Evolutionary conservation across 2,329 filamentous ascomycete genomes (phyloP), one percentile per base, ranked within the genome.

Genomic region (Phaeomoniella chlamydospora): DNA sequence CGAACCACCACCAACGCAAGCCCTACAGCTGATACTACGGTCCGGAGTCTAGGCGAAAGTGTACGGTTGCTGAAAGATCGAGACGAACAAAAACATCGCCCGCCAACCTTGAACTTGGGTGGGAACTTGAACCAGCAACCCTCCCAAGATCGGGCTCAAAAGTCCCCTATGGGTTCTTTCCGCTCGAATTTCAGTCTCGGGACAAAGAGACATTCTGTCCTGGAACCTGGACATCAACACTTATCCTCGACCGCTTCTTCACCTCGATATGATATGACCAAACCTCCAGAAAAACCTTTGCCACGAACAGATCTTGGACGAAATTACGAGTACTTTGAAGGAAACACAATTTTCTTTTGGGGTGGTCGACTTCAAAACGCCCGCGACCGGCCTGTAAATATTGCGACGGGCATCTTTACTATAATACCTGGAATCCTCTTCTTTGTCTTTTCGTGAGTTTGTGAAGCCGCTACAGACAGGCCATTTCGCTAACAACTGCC

Each of bases 311-410:
- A 65, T 22, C 51, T 72, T 37, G 77, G 82, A 35, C 78, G 71
- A 45, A 94, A 94, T 48, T 81, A 88, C 57, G 75, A 96, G 54
- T 94, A 94, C 55, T 96, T 94, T 50, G 74, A 83, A 31, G 90
- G 90, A 32, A 98, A 96, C 52, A 94, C 85, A 0, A 66, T 86
- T 15, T 98, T 98, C 53, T 94, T 77, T 55, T 68, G 83, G 40
- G 80, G 83, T 19, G 90, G 90, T 5, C 73, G 90, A 40, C 67
- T 90, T 41, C 84, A 94, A 52, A 94, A 96, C 56, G 80, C 90
- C 22, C 74, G 76, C 46, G 81, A 92, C 47, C 74, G 79, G 43
- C 90, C 90, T 2, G 77, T 98, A 52, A 96, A 94, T 48, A 71
- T 94, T 47, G 78, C 77, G 10, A 98, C 90, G 1, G 86, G 80